Evolutionary conservation across 345 rosid species (phyloP), one percentile per base, ranked within the genome.

Genomic region (Geranium rotundifolium): DNA sequence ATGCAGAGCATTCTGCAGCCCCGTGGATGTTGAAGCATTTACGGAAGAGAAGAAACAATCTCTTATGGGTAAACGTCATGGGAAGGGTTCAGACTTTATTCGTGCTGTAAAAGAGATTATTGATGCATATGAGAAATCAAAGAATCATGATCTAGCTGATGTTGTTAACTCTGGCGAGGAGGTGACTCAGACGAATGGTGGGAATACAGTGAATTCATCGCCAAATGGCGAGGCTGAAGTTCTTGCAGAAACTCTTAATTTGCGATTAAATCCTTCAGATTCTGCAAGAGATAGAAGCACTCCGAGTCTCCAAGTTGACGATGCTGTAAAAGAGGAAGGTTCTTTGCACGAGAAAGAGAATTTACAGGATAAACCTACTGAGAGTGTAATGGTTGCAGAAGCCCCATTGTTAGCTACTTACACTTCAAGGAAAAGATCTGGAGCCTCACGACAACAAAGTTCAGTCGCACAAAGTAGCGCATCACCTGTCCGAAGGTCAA

Each of bases 1-100:
- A 4, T 75, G 80, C 82, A 92, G 98, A 79, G 98, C 98, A 54
- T 85, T 92, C 82, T 89, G 95, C 82, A 85, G 82, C 65, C 91
- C 86, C 31, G 89, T 80, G 65, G 98, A 92, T 73, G 88, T 92
- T 63, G 98, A 92, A 82, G 82, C 92, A 71, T 92, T 92, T 79
- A 85, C 98, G 2, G 98, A 92, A 70, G 95, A 92, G 80, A 92
- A 87, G 72, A 92, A 89, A 73, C 88, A 89, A 69, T 77, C 89
- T 19, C 91, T 91, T 71, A 65, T 86, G 77, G 65, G 63, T 30
- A 91, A 87, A 76, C 88, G 95, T 27, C 98, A 87, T 58, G 89
- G 92, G 20, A 89, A 79, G 74, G 90, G 96, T 71, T 85, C 96
- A 57, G 98, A 91, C 82, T 91, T 85, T 79, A 81, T 87, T 63